Conservation (phyloP, 768 basidiomycete genomes). For the Pleurotus ostreatus region DNA sequence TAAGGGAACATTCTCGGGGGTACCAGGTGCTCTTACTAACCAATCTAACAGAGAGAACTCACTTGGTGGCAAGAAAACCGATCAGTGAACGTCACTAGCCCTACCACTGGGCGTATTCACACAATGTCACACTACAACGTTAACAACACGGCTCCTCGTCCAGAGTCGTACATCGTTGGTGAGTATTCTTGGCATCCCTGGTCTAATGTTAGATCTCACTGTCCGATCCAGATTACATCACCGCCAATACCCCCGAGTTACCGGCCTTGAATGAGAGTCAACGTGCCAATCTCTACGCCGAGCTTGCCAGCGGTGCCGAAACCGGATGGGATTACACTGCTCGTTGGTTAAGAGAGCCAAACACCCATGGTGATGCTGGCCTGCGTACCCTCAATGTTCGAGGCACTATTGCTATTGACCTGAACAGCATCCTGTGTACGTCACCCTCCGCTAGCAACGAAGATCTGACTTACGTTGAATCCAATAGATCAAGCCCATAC, state of each 20-base stretch:
- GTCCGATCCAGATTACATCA: constrained; percentile 60
- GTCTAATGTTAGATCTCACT: constrained; percentile 2
- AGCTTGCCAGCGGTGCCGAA: constrained; percentile 88
- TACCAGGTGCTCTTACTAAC: background rate
- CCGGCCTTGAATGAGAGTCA: constrained; percentile 55
- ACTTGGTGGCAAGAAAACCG: constrained; percentile 81
- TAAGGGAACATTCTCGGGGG: constrained; percentile 19
- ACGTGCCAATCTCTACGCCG: constrained; percentile 68
- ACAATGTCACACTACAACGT: constrained; percentile 72
- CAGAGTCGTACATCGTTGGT: constrained; percentile 77
- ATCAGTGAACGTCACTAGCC: constrained; percentile 60
- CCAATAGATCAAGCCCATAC: constrained; percentile 52
- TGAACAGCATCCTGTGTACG: constrained; percentile 86
- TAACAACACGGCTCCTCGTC: constrained; percentile 81
- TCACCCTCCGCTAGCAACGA: background rate
- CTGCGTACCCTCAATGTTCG: constrained; percentile 70
- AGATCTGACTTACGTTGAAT: background rate
- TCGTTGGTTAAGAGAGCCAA: constrained; percentile 39
- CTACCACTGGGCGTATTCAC: constrained; percentile 65
- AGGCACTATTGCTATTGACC: constrained; percentile 65
- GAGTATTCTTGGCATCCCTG: constrained; percentile 10
- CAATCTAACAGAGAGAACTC: constrained; percentile 58
- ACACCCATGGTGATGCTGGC: constrained; percentile 41
- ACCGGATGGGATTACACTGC: constrained; percentile 63
- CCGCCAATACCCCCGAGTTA: constrained; percentile 63